Percentiles rank a stretch among this genome's conserved stretches.
phyloP scores from a whole-genome alignment of 1,284 basidiomycete species.

The Cyathus olla region DNA sequence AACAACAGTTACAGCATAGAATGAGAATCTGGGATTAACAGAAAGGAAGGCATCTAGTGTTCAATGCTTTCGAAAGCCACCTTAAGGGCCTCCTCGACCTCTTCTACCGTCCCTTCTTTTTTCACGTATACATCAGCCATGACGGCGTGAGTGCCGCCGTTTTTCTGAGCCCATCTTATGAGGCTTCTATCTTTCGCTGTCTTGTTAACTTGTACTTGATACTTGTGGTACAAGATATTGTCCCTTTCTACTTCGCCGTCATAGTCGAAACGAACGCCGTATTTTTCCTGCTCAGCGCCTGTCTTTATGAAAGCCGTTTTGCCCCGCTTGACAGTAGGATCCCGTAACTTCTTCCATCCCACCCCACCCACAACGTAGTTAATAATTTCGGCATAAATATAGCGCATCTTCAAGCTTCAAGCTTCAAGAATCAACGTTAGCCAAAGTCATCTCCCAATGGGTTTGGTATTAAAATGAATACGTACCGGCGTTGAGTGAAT shows the following conservation, averaged over 20 bases:
- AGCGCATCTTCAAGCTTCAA: too few species aligned
- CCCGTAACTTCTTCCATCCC: background rate
- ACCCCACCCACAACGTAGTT: background rate
- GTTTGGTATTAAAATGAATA: too few species aligned
- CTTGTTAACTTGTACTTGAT: background rate
- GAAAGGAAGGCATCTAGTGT: too few species aligned
- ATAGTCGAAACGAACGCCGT: slow-evolving; percentile 6
- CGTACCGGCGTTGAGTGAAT: too few species aligned
- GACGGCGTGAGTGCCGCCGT: background rate
- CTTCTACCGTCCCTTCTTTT: background rate
- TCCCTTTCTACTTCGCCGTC: background rate
- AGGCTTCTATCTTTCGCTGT: background rate
- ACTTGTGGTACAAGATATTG: slow-evolving; percentile 1
- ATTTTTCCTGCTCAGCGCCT: slow-evolving; percentile 2
- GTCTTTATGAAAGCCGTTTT: slow-evolving; percentile 5
- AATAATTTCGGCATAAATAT: too few species aligned
- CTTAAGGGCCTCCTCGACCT: background rate
- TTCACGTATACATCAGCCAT: background rate
- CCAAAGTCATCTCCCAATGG: too few species aligned
- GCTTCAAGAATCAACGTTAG: too few species aligned
- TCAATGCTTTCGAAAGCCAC: too few species aligned
- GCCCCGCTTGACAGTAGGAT: slow-evolving; percentile 2
- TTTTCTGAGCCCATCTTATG: background rate
- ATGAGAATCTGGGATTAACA: too few species aligned
- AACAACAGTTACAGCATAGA: too few species aligned